Evolutionary conservation across 371 early-diverging fungal genomes (phyloP), one percentile per base, ranked within the genome.

Genomic region (Vittaforma corneae): DNA sequence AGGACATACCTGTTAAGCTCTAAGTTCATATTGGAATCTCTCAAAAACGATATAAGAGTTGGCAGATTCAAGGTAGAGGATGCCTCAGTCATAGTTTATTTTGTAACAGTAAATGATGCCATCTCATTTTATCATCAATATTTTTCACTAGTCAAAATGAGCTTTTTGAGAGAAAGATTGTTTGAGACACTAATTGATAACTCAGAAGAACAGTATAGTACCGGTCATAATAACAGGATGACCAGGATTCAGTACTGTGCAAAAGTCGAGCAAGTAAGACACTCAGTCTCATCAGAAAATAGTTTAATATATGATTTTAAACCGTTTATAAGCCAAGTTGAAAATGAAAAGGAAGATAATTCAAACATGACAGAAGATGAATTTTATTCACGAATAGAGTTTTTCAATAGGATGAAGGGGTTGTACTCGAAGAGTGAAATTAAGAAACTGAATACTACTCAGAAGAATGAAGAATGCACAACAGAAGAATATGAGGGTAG

Each of bases 61-160:
- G 62, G 61, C 48, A 45, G 26, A 22, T 62, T 46, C 47, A 54
- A 35, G 20, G 16, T 46, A 16, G 18, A 35, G 33, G 48, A 54
- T 18, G 44, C 42, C 22, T 24, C 20, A 14, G 40, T 67, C 28
- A 29, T 54, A 22, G 45, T 69, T 20, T 65, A 56, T 37, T 73
- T 73, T 53, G 57, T 46, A 26, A 57, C 32, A 9, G 34, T 65
- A 20, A 28, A 37, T 11, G 73, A 73, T 33, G 29, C 73, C 22
- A 37, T 73, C 35, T 65, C 67, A 18, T 73, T 69, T 51, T 73
- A 73, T 52, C 51, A 50, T 33, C 73, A 73, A 32, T 69, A 65
- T 60, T 46, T 32, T 28, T 48, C 33, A 1, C 34, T 52, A 34
- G 35, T 53, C 9, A 57, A 63, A 51, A 26, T 73, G 34, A 32